Conservation (phyloP, 768 basidiomycete genomes). For the Pleurotus salmoneostramineus region DNA sequence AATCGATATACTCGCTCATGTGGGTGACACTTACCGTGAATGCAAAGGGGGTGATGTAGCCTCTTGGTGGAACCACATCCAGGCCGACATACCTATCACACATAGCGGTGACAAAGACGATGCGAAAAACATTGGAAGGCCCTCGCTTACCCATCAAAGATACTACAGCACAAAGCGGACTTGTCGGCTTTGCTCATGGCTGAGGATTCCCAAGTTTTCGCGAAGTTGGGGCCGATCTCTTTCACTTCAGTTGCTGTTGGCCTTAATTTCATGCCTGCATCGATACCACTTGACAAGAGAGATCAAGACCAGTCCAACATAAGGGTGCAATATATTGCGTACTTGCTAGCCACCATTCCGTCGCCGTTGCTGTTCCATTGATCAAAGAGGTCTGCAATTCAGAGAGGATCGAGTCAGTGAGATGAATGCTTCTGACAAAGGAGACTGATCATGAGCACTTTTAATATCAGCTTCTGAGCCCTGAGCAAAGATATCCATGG, state of each 20-base stretch:
- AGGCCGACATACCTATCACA: constrained; percentile 15
- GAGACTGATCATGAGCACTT: constrained; percentile 25
- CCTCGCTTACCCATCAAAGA: constrained; percentile 33
- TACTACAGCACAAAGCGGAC: constrained; percentile 41
- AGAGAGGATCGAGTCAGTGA: constrained; percentile 6
- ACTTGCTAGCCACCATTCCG: constrained; percentile 57
- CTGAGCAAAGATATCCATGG: constrained; percentile 44
- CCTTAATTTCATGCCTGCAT: constrained; percentile 55
- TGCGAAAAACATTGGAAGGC: not conserved
- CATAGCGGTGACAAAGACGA: not conserved
- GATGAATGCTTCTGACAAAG: not conserved
- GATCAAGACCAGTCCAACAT: not conserved
- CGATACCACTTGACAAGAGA: constrained; percentile 34
- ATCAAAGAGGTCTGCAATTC: constrained; percentile 15
- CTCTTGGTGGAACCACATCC: constrained; percentile 15
- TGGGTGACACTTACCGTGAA: constrained; percentile 10
- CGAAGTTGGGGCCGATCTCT: constrained; percentile 46
- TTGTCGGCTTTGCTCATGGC: constrained; percentile 53
- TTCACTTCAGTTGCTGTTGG: constrained; percentile 46
- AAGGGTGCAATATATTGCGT: not conserved
- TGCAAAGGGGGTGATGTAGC: constrained; percentile 14
- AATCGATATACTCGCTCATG: not conserved
- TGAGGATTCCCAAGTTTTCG: constrained; percentile 43
- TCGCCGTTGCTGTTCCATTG: constrained; percentile 31
- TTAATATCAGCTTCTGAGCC: constrained; percentile 32